Conservation (phyloP, 1,139 yeast genomes). For the Protomyces inouyei region DNA sequence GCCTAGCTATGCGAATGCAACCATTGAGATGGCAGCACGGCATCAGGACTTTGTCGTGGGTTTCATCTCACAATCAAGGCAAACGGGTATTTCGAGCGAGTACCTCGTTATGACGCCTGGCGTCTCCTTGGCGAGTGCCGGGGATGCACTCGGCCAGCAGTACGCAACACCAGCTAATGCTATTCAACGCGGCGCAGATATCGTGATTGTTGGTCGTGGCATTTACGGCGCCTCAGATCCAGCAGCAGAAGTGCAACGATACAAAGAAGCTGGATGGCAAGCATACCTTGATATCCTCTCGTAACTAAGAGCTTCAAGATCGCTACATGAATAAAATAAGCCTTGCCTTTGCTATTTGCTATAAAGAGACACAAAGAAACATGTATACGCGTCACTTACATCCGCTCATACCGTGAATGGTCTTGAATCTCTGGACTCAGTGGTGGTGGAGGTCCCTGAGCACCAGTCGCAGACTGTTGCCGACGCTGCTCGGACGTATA, state of each 20-base stretch:
- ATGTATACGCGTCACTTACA: background rate
- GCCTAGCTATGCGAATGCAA: constrained; percentile 80
- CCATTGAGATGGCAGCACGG: constrained; percentile 82
- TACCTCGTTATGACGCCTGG: constrained; percentile 98
- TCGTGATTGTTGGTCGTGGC: constrained; percentile 96
- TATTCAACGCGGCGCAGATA: constrained; percentile 74
- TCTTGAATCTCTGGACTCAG: constrained; percentile 1
- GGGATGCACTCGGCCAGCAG: constrained; percentile 96
- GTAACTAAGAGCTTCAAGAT: background rate
- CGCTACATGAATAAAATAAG: background rate
- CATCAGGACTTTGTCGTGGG: constrained; percentile 92
- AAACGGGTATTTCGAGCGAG: constrained; percentile 60
- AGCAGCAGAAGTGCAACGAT: constrained; percentile 75
- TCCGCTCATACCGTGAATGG: constrained; percentile 9
- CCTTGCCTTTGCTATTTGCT: background rate
- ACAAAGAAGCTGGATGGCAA: constrained; percentile 45
- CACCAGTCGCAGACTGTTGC: background rate
- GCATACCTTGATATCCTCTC: constrained; percentile 27
- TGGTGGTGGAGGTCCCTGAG: background rate
- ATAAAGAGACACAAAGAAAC: too few species aligned
- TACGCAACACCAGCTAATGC: constrained; percentile 89
- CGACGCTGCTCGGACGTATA: background rate
- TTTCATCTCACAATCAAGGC: constrained; percentile 67
- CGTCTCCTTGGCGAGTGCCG: constrained; percentile 83
- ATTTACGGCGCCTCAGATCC: constrained; percentile 96